Base-by-base conservation (phyloP, 2,329 filamentous ascomycete genomes). In the Penicillium psychrosexuale region DNA sequence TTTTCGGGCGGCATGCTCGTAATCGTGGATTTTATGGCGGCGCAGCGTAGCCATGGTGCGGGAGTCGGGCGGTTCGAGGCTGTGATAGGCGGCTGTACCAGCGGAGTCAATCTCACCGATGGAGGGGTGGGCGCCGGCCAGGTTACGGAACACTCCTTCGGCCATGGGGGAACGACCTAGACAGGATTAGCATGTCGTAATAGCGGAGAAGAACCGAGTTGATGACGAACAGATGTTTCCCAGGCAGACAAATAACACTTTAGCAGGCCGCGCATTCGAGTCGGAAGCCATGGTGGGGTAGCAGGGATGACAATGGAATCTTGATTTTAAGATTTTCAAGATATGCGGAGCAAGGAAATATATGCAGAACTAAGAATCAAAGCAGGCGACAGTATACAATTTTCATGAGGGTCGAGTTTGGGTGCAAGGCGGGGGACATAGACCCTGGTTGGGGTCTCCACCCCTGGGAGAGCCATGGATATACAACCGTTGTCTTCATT, bases 211-310 rank as follows among this genome's bases (percentile, higher is more conserved):
- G 13, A 40, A n/a, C 5, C 5, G 42, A 48, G 53, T 17, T 48
- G 55, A 44, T 17, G 17, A 57, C 72, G 48, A 68, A 83, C 91
- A 99, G 69, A 97, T 97, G 75, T 99, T 99, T 72, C 94, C 94
- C 33, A 97, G 82, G 76, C 94, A 99, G 65, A 97, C 93, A 71
- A 97, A 97, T 49, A 97, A 84, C 36, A 97, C 88, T 2, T 87
- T 91, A 51, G 90, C 69, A 34, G 68, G 66, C 28, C 56, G 56
- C 39, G 31, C 46, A 15, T 61, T 47, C 2, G 64, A 51, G 42
- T 47, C 52, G 24, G 61, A 49, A 3, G 67, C 46, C 68, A 72
- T 70, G 39, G 22, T 60, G 33, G 28, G 27, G 40, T 51, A 33
- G 15, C 27, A 30, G 12, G 36, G 17, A 34, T 33, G 19, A 31